Conservation (phyloP, 179 eudicot species). For the Heliamphora pulchella region DNA sequence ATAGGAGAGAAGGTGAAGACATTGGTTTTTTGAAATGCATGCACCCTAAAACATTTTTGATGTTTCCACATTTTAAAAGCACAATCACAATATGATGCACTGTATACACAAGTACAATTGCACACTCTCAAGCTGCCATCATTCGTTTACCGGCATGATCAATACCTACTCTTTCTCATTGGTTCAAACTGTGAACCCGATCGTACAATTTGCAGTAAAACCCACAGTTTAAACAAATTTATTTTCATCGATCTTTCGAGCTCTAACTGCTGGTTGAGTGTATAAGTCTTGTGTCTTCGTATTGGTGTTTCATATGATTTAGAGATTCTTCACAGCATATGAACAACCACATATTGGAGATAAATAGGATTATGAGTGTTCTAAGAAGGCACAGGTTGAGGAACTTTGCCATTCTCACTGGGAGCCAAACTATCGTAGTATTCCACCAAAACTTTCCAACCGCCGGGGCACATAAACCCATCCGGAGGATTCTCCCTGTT, state of each 20-base stretch:
- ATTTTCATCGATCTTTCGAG: neutral
- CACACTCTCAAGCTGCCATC: neutral
- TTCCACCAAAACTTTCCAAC: constrained; percentile 82
- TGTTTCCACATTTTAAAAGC: neutral
- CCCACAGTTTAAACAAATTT: too few species aligned
- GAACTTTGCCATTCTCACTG: constrained; percentile 42
- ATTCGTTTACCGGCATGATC: too few species aligned
- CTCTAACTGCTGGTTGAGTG: neutral
- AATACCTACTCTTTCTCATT: too few species aligned
- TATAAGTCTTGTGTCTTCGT: neutral
- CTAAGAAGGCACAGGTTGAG: constrained; percentile 49
- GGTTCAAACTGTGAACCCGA: too few species aligned
- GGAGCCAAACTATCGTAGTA: constrained; percentile 60
- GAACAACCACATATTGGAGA: neutral
- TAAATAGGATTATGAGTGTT: neutral
- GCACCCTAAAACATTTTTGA: neutral
- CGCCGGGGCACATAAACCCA: constrained; percentile 91
- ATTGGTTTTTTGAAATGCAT: neutral
- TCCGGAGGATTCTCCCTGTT: constrained; percentile 75
- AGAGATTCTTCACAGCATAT: neutral
- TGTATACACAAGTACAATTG: neutral
- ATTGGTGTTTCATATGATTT: neutral
- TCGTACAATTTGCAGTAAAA: too few species aligned
- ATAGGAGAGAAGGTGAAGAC: too few species aligned
- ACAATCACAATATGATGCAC: neutral